Evolutionary conservation across 2,329 filamentous ascomycete species (phyloP).

Genomic region (Claviceps humidiphila): DNA sequence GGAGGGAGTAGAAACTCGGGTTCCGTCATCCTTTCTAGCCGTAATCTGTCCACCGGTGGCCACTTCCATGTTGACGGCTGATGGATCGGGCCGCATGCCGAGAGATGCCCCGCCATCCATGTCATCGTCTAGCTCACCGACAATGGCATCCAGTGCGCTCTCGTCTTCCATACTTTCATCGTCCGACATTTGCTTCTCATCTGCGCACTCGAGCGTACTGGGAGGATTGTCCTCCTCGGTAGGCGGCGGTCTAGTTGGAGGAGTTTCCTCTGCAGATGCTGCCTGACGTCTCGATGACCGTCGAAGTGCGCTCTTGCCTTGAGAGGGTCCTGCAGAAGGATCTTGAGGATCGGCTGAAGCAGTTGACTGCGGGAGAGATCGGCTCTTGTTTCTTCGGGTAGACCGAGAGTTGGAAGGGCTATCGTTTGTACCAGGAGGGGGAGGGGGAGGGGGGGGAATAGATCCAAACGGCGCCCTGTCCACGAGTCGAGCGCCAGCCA

Average conservation of each 20-base stretch:
- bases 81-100: conserved; percentile 45
- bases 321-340: conserved; percentile 33
- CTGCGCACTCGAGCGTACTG: conserved; percentile 76
- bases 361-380: conserved; percentile 27
- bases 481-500: conserved; percentile 31
- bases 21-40: conserved; percentile 84
- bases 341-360: conserved; percentile 27
- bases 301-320: conserved; percentile 45
- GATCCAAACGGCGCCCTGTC: conserved; percentile 30
- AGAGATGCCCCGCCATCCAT: conserved; percentile 59
- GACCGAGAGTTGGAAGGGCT: conserved; percentile 31
- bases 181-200: conserved; percentile 71
- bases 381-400: conserved; percentile 33
- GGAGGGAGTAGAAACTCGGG: conserved; percentile 68
- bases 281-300: conserved; percentile 50
- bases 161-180: conserved; percentile 50
- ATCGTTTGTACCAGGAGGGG: conserved; percentile 14
- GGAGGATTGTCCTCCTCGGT: conserved; percentile 49
- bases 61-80: conserved; percentile 84
- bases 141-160: conserved; percentile 66
- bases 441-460: conserved; percentile 18
- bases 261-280: conserved; percentile 37
- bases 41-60: conserved; percentile 78
- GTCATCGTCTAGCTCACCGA: conserved; percentile 82
- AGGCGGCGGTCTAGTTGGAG: conserved; percentile 36